These are phyloP conservation scores for Paramyrothecium roridum DNA, from an alignment of 2,329 filamentous ascomycete species.

Conservation along the genomic window DNA sequence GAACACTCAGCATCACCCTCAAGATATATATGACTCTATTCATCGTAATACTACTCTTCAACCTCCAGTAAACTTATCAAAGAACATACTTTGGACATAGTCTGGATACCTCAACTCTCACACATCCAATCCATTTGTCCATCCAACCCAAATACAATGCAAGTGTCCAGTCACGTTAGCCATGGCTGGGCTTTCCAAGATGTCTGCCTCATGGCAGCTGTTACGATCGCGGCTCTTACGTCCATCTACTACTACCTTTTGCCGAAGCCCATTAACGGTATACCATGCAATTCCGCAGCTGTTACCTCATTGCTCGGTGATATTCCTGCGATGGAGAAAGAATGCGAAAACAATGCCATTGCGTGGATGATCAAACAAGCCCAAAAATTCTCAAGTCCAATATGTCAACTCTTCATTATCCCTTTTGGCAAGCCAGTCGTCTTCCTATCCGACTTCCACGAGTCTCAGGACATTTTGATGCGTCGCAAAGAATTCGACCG, in stretches of 20 bases:
- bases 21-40: too few relatives aligned
- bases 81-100: too few relatives aligned
- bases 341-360: slow-evolving; percentile 3
- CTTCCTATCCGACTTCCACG: slow-evolving; percentile 35
- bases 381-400: slow-evolving; percentile 31
- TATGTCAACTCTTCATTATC: slow-evolving; percentile 44
- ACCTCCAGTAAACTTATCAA: too few relatives aligned
- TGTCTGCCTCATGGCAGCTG: too few relatives aligned
- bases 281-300: slow-evolving; percentile 39
- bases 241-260: slow-evolving; percentile 16
- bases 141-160: too few relatives aligned
- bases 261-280: slow-evolving; percentile 40
- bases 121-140: too few relatives aligned
- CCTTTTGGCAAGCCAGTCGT: slow-evolving; percentile 40
- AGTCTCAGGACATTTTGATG: slow-evolving; percentile 40
- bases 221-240: background rate
- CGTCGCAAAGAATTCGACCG: slow-evolving; percentile 44
- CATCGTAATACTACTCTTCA: too few relatives aligned
- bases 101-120: too few relatives aligned
- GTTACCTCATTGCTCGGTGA: slow-evolving; percentile 36
- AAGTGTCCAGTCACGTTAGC: too few relatives aligned
- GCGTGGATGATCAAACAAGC: slow-evolving; percentile 23
- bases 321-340: slow-evolving; percentile 19
- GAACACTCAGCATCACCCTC: too few relatives aligned
- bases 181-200: too few relatives aligned